Conservation (phyloP, 2,329 filamentous ascomycete genomes). For the Magnaporthales sp. region DNA sequence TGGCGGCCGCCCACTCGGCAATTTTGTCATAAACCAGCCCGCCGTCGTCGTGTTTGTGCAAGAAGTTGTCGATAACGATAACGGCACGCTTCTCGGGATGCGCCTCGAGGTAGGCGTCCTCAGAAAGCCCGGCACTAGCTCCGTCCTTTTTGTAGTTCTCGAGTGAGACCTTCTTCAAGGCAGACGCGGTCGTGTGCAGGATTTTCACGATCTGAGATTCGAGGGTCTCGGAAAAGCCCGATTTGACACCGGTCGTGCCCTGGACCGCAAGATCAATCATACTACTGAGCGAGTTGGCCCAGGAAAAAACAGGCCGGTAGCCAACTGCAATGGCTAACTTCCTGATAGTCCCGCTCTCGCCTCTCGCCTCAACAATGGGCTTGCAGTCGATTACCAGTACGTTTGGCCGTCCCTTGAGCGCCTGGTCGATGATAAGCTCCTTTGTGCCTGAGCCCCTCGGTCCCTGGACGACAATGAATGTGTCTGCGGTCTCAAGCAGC, state of each 20-base stretch:
- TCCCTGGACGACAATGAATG: conserved; percentile 89
- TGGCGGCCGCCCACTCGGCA: conserved; percentile 79
- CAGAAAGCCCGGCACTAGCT: conserved; percentile 61
- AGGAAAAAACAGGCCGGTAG: conserved; percentile 88
- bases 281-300: conserved; percentile 91
- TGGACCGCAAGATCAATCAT: conserved; percentile 88
- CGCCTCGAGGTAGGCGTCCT: conserved; percentile 83
- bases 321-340: conserved; percentile 76
- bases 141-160: conserved; percentile 52
- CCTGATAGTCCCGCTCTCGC: conserved; percentile 77
- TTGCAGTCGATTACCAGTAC: conserved; percentile 89
- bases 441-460: conserved; percentile 86
- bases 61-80: conserved; percentile 85
- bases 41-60: conserved; percentile 65
- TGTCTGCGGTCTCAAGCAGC: conserved; percentile 82
- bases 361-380: conserved; percentile 80
- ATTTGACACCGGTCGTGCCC: conserved; percentile 87
- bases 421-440: conserved; percentile 79
- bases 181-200: conserved; percentile 70
- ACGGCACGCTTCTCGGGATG: conserved; percentile 79
- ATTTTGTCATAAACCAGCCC: conserved; percentile 66
- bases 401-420: conserved; percentile 65
- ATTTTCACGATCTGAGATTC: conserved; percentile 88
- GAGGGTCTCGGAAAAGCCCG: conserved; percentile 86
- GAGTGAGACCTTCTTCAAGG: conserved; percentile 70